Base-by-base conservation (phyloP, 768 basidiomycete genomes). In the Lactifluus piperatus region DNA sequence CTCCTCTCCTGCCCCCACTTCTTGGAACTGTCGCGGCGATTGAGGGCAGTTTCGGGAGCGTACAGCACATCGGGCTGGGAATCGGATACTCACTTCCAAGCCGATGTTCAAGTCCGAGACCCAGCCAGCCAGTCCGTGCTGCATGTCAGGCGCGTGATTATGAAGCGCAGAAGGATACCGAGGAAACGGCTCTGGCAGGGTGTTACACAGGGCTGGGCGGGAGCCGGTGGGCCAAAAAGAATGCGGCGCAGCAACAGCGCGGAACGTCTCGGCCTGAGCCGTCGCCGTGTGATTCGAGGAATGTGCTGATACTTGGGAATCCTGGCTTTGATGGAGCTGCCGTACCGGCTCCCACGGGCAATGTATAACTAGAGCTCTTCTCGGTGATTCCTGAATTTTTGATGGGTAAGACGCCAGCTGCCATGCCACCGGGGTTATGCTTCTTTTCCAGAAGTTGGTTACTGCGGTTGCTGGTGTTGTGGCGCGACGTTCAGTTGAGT, bases 1-100 rank as follows among this genome's bases (percentile, higher is more conserved):
- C 48, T n/a, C 10, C 54, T 36, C 32, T 27, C 4, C 20, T 29
- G 20, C 20, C 45, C 32, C 47, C 24, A 26, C 26, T 24, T 34
- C 43, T 32, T 37, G 45, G n/a, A 7, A 24, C 26, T 20, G 45
- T 29, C 43, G 30, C 18, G 8, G 44, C 52, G 4, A 30, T 24
- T 10, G 62, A 53, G 29, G 54, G 45, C 5, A 13, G 43, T 22
- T 50, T 63, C 18, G 54, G 58, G 11, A 47, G 64, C 24, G 62
- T 65, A 55, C 57, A 51, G 16, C 62, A 52, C 26, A 60, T 65
- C 22, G 64, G 64, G 24, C 39, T 57, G 22, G 64, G 64, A 32
- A 65, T 65, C 37, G 64, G 64, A 5, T 65, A 59, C 57, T 56
- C 62, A 24, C 62, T 64, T 26, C 55, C 58, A 49, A 37, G 18